Conservation (phyloP, 1,284 basidiomycete species). For the Irpex rosettiformis region DNA sequence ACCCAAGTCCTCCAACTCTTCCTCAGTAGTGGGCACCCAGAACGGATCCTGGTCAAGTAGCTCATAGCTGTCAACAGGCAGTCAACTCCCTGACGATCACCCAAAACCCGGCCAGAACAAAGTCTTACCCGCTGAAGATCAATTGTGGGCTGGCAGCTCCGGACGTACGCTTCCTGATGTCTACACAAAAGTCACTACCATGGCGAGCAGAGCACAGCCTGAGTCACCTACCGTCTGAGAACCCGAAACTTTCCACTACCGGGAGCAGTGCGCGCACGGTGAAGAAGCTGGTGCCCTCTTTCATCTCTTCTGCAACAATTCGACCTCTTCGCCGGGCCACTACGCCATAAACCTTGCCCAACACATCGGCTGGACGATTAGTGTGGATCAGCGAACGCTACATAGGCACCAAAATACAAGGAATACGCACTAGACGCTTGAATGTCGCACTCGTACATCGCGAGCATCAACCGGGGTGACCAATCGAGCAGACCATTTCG, state of each 20-base stretch:
- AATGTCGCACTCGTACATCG: conserved; percentile 99
- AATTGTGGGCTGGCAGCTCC: conserved; percentile 97
- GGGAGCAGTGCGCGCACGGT: conserved; percentile 90
- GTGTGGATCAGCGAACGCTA: not conserved
- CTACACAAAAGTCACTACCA: conserved; percentile 37
- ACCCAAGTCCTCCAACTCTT: conserved; percentile 96
- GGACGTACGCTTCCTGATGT: conserved; percentile 94
- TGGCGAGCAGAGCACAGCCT: not conserved
- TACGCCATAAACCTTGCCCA: conserved; percentile 97
- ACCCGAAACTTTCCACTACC: conserved; percentile 96
- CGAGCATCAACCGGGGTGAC: conserved; percentile 95
- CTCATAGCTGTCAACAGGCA: conserved; percentile 58
- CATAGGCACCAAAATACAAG: conserved; percentile 2
- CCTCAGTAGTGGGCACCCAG: conserved; percentile 98
- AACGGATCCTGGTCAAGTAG: conserved; percentile 93
- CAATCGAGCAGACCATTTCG: conserved; percentile 90
- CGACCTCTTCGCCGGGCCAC: conserved; percentile 87
- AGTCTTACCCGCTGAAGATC: conserved; percentile 85
- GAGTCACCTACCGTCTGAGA: conserved; percentile 81
- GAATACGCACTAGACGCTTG: conserved; percentile 84
- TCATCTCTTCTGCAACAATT: conserved; percentile 98
- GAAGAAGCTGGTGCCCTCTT: conserved; percentile 96
- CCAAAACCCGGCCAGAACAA: not conserved
- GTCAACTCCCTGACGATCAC: not conserved
- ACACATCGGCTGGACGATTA: conserved; percentile 74